Evolutionary conservation across 2,329 filamentous ascomycete species (phyloP).

Genomic region (Aspergillus sp.): DNA sequence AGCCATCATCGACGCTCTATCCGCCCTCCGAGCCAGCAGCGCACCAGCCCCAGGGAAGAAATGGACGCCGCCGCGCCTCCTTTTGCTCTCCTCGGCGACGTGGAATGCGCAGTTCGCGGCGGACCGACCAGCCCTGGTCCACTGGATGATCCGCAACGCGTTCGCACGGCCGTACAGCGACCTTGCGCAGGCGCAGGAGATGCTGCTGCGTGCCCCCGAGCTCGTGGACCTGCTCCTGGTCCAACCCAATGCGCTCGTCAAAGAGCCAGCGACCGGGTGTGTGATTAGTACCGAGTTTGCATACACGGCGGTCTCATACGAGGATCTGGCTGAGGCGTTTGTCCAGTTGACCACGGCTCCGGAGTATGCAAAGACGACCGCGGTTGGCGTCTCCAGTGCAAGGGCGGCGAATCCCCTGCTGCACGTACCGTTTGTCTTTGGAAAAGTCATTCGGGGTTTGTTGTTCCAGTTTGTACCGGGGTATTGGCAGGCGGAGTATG

Average conservation of each 20-base stretch:
- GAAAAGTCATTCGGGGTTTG: conserved; percentile 3
- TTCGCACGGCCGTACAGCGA: conserved; percentile 3
- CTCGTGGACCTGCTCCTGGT: background rate
- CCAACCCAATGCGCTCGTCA: conserved; percentile 5
- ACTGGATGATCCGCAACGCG: conserved; percentile 7
- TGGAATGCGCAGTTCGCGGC: background rate
- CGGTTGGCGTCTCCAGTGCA: background rate
- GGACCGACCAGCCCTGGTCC: background rate
- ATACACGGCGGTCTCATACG: conserved; percentile 3
- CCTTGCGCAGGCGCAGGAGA: background rate
- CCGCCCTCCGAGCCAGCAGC: background rate
- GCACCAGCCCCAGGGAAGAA: background rate
- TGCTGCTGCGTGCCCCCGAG: background rate
- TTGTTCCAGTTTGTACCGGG: conserved; percentile 3
- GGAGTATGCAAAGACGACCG: background rate
- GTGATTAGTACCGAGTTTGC: conserved; percentile 3
- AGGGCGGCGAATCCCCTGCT: background rate
- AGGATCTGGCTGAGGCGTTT: conserved; percentile 3
- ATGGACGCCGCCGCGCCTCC: background rate
- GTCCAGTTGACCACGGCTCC: background rate
- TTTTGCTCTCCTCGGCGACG: background rate
- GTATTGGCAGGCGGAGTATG: conserved; percentile 4
- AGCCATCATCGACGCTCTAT: background rate
- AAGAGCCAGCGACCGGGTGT: background rate
- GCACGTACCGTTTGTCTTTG: background rate